phyloP scores from a whole-genome alignment of 345 rosid species.

The Anastatica hierochuntica region DNA sequence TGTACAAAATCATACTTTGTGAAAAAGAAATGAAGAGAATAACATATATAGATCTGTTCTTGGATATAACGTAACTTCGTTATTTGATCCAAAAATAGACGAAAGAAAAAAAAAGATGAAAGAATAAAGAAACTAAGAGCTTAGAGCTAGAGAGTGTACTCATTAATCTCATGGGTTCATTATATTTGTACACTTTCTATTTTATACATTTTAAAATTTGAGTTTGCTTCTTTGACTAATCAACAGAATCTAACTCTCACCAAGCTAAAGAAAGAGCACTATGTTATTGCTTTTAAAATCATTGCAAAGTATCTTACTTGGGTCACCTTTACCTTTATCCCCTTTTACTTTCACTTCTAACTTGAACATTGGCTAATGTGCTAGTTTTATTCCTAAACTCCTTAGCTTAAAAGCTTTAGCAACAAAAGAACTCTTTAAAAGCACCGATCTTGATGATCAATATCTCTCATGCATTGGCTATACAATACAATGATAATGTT shows the following conservation, averaged over 20 bases:
- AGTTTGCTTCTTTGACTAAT: conserved; percentile 23
- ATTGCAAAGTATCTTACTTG: conserved; percentile 42
- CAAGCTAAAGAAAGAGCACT: conserved; percentile 27
- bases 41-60: conserved; percentile 1
- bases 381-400: not conserved
- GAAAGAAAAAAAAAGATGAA: not conserved
- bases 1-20: no score
- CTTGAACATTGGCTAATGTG: conserved; percentile 6
- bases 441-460: conserved; percentile 1
- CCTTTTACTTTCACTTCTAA: conserved; percentile 9
- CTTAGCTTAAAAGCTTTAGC: no score
- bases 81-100: not conserved
- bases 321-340: conserved; percentile 31
- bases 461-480: conserved; percentile 17
- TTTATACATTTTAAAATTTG: not conserved
- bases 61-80: conserved; percentile 6
- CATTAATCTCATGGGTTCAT: conserved; percentile 22
- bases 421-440: conserved; percentile 19
- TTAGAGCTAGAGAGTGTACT: conserved; percentile 8
- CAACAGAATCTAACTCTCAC: conserved; percentile 14
- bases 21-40: not conserved
- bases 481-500: not conserved
- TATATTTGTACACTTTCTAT: conserved; percentile 16
- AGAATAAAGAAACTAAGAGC: not conserved
- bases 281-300: conserved; percentile 47